These are phyloP conservation scores for Alternaria sp. DNA, from an alignment of 2,329 filamentous ascomycete genomes.

Conservation along the genomic window DNA sequence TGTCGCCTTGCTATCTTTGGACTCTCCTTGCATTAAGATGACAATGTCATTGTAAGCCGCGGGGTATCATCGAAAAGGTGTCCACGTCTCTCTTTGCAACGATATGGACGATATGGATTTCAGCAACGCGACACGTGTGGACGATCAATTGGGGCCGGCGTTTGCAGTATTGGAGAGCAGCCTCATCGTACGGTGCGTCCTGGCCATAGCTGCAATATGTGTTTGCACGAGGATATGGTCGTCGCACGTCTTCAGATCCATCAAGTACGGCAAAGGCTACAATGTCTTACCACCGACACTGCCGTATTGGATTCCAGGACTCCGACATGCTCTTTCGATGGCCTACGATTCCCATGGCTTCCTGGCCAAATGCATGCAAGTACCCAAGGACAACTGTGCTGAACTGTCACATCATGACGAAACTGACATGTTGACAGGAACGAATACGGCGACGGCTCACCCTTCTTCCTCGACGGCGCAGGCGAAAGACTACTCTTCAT, in stretches of 20 bases:
- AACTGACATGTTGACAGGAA: constrained; percentile 4
- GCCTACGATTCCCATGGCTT: constrained; percentile 16
- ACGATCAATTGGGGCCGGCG: not conserved
- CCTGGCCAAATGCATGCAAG: constrained; percentile 21
- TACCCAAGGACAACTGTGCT: not conserved
- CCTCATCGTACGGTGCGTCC: constrained; percentile 2
- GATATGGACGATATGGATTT: not conserved
- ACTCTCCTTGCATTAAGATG: not conserved
- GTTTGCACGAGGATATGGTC: constrained; percentile 20
- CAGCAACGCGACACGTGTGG: not conserved
- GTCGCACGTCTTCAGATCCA: constrained; percentile 11
- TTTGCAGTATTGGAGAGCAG: not conserved
- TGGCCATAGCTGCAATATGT: constrained; percentile 11
- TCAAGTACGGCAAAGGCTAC: constrained; percentile 11
- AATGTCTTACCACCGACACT: constrained; percentile 20
- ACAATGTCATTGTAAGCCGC: too few relatives aligned
- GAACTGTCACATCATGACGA: not conserved
- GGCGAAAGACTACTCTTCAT: constrained; percentile 23
- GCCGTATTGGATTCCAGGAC: constrained; percentile 26
- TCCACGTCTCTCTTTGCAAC: not conserved
- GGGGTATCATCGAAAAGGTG: not conserved
- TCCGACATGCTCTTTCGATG: constrained; percentile 23
- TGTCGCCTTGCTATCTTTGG: not conserved
- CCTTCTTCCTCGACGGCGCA: constrained; percentile 25
- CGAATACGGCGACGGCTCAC: constrained; percentile 18